phyloP scores from a whole-genome alignment of 73 alveolate species.

The Effrenium voratum region DNA sequence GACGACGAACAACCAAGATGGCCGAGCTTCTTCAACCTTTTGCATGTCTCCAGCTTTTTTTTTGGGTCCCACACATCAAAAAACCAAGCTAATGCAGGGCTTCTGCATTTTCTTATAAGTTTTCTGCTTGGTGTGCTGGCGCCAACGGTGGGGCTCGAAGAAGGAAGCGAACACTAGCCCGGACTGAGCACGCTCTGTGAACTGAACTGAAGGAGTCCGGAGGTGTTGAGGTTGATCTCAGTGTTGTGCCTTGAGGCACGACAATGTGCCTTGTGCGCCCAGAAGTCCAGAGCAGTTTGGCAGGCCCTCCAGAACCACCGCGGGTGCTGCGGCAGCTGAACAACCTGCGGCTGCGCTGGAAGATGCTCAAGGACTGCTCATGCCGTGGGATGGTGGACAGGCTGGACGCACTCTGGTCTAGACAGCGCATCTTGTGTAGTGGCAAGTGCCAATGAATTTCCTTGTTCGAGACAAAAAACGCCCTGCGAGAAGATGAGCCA shows the following conservation, averaged over 20 bases:
- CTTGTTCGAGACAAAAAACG: too few species aligned
- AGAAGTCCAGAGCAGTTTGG: not conserved
- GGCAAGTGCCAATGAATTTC: too few species aligned
- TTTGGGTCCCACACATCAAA: too few species aligned
- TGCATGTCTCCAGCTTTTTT: too few species aligned
- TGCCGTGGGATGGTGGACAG: not conserved
- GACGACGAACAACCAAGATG: too few species aligned
- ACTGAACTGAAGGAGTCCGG: not conserved
- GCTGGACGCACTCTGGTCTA: not conserved
- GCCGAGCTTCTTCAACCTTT: too few species aligned
- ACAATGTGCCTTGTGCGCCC: too few species aligned
- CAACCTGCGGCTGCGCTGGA: constrained; percentile 62
- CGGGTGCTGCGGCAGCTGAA: constrained; percentile 35
- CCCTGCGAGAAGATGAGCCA: too few species aligned
- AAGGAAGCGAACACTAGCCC: not conserved
- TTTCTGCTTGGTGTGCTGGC: not conserved
- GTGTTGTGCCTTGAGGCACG: too few species aligned
- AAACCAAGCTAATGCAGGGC: too few species aligned
- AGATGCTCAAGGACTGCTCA: constrained; percentile 25
- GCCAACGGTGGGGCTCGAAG: not conserved
- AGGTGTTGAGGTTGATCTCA: not conserved
- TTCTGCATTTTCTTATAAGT: too few species aligned
- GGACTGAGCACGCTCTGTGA: not conserved
- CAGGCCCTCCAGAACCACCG: constrained; percentile 64
- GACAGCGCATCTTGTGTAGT: not conserved